phyloP scores from a whole-genome alignment of 352 stramenopile species.

The Phytophthora gonapodyides region DNA sequence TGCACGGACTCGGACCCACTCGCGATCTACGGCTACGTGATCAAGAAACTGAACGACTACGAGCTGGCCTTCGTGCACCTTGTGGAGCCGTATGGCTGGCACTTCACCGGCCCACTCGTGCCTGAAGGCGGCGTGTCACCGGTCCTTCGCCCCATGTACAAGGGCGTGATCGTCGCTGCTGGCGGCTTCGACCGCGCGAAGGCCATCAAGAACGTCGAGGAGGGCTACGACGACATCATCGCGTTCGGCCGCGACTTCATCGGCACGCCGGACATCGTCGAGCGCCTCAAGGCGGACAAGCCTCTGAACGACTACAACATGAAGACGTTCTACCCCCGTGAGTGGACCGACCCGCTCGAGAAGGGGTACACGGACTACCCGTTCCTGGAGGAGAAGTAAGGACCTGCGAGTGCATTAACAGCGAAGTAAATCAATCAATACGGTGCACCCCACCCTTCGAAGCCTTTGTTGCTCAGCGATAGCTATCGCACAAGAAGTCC shows the following conservation, averaged over 20 bases:
- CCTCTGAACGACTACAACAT: constrained; percentile 44
- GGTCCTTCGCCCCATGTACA: constrained; percentile 44
- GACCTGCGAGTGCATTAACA: background rate
- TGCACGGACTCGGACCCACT: constrained; percentile 36
- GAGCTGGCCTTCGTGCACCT: constrained; percentile 48
- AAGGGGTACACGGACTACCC: constrained; percentile 37
- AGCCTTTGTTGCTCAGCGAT: too few species aligned
- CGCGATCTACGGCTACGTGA: constrained; percentile 37
- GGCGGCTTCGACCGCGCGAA: constrained; percentile 37
- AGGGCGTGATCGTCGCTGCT: constrained; percentile 43
- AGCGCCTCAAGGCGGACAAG: constrained; percentile 36
- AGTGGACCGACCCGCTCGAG: constrained; percentile 8
- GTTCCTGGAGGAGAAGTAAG: constrained; percentile 19
- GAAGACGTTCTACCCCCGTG: constrained; percentile 31
- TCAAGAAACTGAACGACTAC: constrained; percentile 37
- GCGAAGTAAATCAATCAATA: background rate
- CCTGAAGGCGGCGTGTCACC: constrained; percentile 39
- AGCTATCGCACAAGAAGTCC: too few species aligned
- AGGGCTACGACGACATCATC: constrained; percentile 43
- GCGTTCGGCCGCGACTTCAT: constrained; percentile 59
- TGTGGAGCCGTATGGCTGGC: constrained; percentile 40
- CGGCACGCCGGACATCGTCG: constrained; percentile 55
- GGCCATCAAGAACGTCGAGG: constrained; percentile 37
- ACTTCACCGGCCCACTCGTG: constrained; percentile 17
- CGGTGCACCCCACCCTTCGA: background rate